Conservation (phyloP, 352 stramenopile species). For the Elongisporangium senticosum region DNA sequence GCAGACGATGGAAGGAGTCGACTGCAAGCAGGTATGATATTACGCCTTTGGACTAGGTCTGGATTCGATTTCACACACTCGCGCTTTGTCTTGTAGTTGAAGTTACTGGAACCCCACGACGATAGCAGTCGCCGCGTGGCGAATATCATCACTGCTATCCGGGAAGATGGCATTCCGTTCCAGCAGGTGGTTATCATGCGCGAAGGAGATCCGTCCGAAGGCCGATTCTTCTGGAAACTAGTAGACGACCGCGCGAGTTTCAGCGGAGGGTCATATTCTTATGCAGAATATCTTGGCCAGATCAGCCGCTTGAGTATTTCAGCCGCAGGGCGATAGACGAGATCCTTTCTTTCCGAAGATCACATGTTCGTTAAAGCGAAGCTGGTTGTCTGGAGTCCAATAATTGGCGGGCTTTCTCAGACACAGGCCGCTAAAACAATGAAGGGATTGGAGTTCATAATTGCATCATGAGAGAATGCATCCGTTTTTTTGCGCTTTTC, state of each 20-base stretch:
- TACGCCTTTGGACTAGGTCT: constrained; percentile 6
- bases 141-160: constrained; percentile 86
- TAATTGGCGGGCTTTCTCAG: neutral
- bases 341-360: neutral
- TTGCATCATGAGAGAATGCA: constrained; percentile 15
- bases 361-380: neutral
- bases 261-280: constrained; percentile 95
- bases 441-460: neutral
- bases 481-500: constrained; percentile 18
- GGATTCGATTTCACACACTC: constrained; percentile 12
- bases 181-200: constrained; percentile 89
- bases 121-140: constrained; percentile 82
- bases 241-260: constrained; percentile 98
- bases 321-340: constrained; percentile 51
- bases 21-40: constrained; percentile 75
- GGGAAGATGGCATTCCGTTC: constrained; percentile 82
- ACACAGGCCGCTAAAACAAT: neutral
- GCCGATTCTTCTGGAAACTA: constrained; percentile 96
- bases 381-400: neutral
- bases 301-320: constrained; percentile 76
- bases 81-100: constrained; percentile 30
- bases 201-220: constrained; percentile 92
- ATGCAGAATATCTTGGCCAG: constrained; percentile 95
- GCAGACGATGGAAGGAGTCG: constrained; percentile 91
- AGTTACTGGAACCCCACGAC: constrained; percentile 78